These are phyloP conservation scores for Clitocybe nebularis DNA, from an alignment of 1,284 basidiomycete species.

Conservation along the genomic window DNA sequence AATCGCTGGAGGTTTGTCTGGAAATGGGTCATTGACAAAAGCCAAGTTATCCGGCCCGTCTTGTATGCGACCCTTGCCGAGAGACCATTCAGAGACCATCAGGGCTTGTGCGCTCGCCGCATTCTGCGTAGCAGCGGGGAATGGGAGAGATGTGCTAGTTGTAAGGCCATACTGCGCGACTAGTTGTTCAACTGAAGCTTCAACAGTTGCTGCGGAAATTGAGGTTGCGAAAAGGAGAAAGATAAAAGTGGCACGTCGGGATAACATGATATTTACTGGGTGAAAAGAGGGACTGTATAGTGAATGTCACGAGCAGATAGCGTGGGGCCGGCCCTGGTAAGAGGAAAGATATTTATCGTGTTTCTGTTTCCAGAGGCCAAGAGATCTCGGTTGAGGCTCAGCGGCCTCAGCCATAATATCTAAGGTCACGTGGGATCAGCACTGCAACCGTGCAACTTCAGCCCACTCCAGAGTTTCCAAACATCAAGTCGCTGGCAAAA, in stretches of 20 bases:
- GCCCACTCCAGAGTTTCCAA: no score
- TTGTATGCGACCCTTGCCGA: slow-evolving; percentile 58
- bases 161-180: slow-evolving; percentile 55
- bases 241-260: slow-evolving; percentile 2
- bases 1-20: slow-evolving; percentile 38
- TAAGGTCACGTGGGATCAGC: not conserved
- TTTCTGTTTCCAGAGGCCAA: not conserved
- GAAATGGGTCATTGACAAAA: slow-evolving; percentile 67
- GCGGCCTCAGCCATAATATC: no score
- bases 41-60: slow-evolving; percentile 50
- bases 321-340: not conserved
- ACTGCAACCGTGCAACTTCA: not conserved
- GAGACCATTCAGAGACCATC: slow-evolving; percentile 57
- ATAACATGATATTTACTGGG: slow-evolving; percentile 3
- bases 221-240: slow-evolving; percentile 15
- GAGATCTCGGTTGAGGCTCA: no score
- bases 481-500: not conserved
- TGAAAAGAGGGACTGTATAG: not conserved
- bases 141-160: slow-evolving; percentile 60
- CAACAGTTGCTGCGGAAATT: slow-evolving; percentile 18
- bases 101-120: slow-evolving; percentile 47
- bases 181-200: slow-evolving; percentile 32
- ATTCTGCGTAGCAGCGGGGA: slow-evolving; percentile 59
- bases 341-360: not conserved
- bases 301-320: not conserved